Conservation (phyloP, 192 early-diverging fungal genomes). For the Entophlyctis helioformis region DNA sequence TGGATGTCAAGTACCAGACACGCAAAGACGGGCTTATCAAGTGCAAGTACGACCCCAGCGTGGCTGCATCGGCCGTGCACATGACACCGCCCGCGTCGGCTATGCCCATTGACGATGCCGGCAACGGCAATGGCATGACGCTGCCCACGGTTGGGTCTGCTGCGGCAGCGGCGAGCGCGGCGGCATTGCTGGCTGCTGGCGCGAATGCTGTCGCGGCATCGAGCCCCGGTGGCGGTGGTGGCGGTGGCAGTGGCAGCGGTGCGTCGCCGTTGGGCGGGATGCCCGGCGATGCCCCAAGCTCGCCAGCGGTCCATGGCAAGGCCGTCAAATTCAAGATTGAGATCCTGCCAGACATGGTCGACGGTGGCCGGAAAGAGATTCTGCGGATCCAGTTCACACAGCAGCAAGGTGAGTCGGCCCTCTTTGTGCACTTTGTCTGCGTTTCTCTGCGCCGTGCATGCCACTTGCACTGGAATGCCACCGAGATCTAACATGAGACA, state of each 20-base stretch:
- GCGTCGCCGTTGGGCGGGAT: too few species aligned
- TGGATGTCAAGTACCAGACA: conserved; percentile 11
- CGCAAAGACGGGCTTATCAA: conserved; percentile 14
- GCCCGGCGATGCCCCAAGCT: too few species aligned
- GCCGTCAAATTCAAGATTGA: conserved; percentile 32
- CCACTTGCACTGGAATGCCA: background rate
- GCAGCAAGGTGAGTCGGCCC: conserved; percentile 31
- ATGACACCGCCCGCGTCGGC: background rate
- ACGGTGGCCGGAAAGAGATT: background rate
- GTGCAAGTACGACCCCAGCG: conserved; percentile 15
- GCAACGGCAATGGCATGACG: background rate
- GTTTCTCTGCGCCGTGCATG: background rate
- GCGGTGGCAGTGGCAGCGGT: too few species aligned
- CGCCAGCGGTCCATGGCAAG: conserved; percentile 5
- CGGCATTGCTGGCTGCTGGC: too few species aligned
- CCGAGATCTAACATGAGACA: background rate
- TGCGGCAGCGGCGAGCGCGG: too few species aligned
- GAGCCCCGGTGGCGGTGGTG: too few species aligned
- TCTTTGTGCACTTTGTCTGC: too few species aligned
- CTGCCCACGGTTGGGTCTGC: too few species aligned
- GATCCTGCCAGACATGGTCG: conserved; percentile 7
- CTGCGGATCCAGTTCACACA: conserved; percentile 20
- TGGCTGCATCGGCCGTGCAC: background rate
- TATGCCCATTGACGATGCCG: background rate
- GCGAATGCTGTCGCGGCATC: too few species aligned